Conservation (phyloP, 139 green algal species). For the Pleodorina starrii region DNA sequence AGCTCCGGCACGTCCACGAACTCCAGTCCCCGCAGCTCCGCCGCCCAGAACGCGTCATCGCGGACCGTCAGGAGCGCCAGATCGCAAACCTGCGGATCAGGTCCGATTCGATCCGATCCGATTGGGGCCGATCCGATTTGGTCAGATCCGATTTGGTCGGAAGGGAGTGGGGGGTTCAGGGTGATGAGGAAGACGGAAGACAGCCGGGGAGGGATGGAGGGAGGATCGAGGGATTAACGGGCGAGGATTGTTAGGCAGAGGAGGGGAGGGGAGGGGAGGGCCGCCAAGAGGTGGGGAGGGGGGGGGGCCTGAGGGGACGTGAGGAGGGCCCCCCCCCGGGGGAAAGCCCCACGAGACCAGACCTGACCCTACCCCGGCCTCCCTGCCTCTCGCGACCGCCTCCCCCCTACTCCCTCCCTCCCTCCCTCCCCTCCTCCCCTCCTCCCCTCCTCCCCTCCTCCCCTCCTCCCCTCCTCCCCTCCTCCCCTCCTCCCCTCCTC, state of each 20-base stretch:
- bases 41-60: slow-evolving; percentile 82
- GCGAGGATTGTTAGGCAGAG: too few species aligned
- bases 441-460: too few species aligned
- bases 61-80: slow-evolving; percentile 87
- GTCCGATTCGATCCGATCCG: too few species aligned
- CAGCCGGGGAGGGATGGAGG: neutral
- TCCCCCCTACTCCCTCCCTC: neutral
- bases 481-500: too few species aligned
- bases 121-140: too few species aligned
- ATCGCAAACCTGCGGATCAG: slow-evolving; percentile 71
- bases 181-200: neutral
- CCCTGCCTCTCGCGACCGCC: too few species aligned
- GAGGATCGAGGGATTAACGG: too few species aligned
- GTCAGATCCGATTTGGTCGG: too few species aligned
- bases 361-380: neutral
- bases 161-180: neutral
- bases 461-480: too few species aligned
- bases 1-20: slow-evolving; percentile 87
- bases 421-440: neutral
- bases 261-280: neutral
- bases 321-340: too few species aligned
- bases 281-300: neutral
- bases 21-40: slow-evolving; percentile 68
- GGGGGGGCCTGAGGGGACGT: too few species aligned
- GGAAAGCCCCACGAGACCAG: neutral